Evolutionary conservation across 1,284 basidiomycete genomes (phyloP), one percentile per base, ranked within the genome.

Genomic region (Trichosporon asahii): DNA sequence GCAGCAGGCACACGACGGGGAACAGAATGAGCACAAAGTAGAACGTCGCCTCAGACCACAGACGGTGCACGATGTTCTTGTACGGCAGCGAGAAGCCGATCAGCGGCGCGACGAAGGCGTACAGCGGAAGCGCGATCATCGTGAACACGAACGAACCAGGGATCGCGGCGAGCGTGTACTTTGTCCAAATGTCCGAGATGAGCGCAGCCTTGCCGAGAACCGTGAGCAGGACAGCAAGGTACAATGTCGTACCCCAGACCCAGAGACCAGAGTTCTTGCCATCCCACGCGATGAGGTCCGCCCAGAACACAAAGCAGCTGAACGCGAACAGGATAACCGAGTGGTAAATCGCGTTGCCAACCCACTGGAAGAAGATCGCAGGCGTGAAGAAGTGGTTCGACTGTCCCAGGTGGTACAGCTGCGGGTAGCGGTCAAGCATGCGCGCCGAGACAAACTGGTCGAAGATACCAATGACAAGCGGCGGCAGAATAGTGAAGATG

Each of bases 141-240:
- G 96, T 95, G 83, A 99, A 96, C 33, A 91, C 81, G 80, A 98
- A 96, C 1, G 97, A 98, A 8, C 97, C 97, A 0, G 96, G 97
- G 67, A 98, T 98, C 5, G 95, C 93, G 63, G 93, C 93, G 49
- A 95, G 91, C 2, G 95, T 98, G 82, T 98, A 99, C 81, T 99
- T 98, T 2, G 96, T 98, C 97, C 96, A 99, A n/a, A 99, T 84
- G 76, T 99, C 96, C 7, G 96, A 98, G 65, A 99, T 92, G 69
- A 99, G 84, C 1, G 96, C 96, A 8, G 97, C 97, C 83, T 99
- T 99, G 64, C 95, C 96, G 7, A 99, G 88, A 8, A 99, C 96
- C 0, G 96, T 99, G 68, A 98, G 86, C 37, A 99, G 87, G 5
- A 98, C 93, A 1, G 92, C 89, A 64, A 99, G 88, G 82, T 98